phyloP scores from a whole-genome alignment of 306 rosid genomes.

The Crotalaria pallida region DNA sequence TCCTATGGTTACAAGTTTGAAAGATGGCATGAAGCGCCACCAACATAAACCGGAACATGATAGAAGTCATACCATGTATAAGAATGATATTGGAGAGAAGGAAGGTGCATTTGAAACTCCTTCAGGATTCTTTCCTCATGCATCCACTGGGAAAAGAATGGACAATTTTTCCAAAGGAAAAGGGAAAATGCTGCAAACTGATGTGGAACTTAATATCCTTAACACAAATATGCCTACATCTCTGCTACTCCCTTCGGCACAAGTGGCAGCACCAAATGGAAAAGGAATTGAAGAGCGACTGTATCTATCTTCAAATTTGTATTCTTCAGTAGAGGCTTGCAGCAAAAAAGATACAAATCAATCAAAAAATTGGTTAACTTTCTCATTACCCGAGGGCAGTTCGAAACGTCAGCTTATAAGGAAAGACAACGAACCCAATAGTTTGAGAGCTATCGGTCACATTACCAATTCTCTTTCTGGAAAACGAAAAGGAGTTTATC shows the following conservation, averaged over 20 bases:
- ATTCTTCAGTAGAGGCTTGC: too few species aligned
- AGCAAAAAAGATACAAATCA: conserved; percentile 19
- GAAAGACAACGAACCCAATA: conserved; percentile 31
- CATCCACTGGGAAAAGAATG: conserved; percentile 12
- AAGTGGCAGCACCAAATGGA: too few species aligned
- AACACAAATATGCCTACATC: too few species aligned
- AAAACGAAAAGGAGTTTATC: conserved; percentile 30
- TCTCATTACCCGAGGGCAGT: conserved; percentile 32
- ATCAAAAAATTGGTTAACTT: conserved; percentile 22
- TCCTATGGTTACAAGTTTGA: too few species aligned
- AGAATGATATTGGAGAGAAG: conserved; percentile 19
- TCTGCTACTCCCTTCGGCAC: too few species aligned
- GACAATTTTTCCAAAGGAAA: conserved; percentile 36
- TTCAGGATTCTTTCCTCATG: too few species aligned
- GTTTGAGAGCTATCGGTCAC: conserved; percentile 27
- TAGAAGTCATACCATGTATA: too few species aligned
- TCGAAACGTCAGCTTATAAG: conserved; percentile 27
- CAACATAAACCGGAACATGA: too few species aligned
- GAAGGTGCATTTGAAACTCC: neutral
- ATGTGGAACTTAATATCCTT: too few species aligned
- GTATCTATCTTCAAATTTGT: too few species aligned
- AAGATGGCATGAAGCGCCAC: too few species aligned
- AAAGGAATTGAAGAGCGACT: too few species aligned
- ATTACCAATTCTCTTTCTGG: conserved; percentile 10
- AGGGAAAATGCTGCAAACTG: conserved; percentile 36